These are phyloP conservation scores for Mortierella sp. DNA, from an alignment of 371 early-diverging fungal species.

Conservation along the genomic window DNA sequence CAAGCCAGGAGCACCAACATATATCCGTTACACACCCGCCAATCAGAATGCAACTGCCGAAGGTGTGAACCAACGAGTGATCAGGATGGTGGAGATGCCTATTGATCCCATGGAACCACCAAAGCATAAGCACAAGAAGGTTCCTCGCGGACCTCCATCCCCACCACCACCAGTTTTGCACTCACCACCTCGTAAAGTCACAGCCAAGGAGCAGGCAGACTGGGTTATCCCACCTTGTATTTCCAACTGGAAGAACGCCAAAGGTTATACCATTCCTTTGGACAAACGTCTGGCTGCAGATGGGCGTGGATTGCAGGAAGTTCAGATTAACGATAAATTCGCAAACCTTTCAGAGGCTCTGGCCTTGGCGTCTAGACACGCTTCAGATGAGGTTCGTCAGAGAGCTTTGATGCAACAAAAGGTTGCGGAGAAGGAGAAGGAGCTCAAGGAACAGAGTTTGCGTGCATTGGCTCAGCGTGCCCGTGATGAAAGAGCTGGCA, in stretches of 20 bases:
- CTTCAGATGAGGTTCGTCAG: slow-evolving; percentile 93
- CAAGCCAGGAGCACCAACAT: slow-evolving; percentile 76
- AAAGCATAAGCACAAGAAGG: slow-evolving; percentile 90
- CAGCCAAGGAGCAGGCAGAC: slow-evolving; percentile 93
- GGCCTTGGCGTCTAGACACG: slow-evolving; percentile 93
- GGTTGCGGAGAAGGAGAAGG: slow-evolving; percentile 95
- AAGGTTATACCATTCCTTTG: slow-evolving; percentile 97
- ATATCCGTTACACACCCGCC: slow-evolving; percentile 92
- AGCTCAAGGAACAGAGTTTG: slow-evolving; percentile 91
- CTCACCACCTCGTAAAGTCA: slow-evolving; percentile 95
- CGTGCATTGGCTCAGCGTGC: slow-evolving; percentile 92
- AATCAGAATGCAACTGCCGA: slow-evolving; percentile 73
- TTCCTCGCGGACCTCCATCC: slow-evolving; percentile 89
- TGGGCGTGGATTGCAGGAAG: slow-evolving; percentile 94
- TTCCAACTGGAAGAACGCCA: slow-evolving; percentile 99
- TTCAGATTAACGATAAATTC: slow-evolving; percentile 95
- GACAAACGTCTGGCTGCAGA: slow-evolving; percentile 98
- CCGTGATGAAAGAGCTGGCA: slow-evolving; percentile 81
- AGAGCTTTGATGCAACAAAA: slow-evolving; percentile 91
- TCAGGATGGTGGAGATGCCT: slow-evolving; percentile 95
- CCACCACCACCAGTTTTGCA: slow-evolving; percentile 98
- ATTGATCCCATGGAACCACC: slow-evolving; percentile 97
- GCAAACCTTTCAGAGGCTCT: slow-evolving; percentile 96
- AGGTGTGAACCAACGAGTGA: slow-evolving; percentile 85
- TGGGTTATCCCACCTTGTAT: slow-evolving; percentile 98